These are phyloP conservation scores for Boletellus ananas DNA, from an alignment of 768 basidiomycete genomes.

Conservation along the genomic window DNA sequence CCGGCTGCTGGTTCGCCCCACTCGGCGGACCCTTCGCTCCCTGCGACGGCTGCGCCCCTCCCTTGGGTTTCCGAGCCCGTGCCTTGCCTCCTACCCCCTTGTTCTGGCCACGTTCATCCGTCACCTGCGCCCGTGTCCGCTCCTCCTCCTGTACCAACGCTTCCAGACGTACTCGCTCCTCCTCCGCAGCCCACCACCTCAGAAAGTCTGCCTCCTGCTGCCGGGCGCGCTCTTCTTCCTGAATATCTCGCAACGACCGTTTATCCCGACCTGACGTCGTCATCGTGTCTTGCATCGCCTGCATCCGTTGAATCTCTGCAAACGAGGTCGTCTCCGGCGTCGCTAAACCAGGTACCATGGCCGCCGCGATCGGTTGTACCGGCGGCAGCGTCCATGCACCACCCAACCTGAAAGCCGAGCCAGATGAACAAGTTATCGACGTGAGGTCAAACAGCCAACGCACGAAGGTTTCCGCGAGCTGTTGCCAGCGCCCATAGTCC, in stretches of 20 bases:
- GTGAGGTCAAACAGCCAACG: constrained; percentile 21
- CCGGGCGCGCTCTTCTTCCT: constrained; percentile 71
- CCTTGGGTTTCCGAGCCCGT: constrained; percentile 9
- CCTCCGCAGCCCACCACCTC: constrained; percentile 87
- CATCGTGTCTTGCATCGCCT: constrained; percentile 50
- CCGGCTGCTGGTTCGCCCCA: neutral
- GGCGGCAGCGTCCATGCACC: constrained; percentile 65
- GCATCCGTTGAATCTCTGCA: constrained; percentile 78
- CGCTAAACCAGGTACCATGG: constrained; percentile 21
- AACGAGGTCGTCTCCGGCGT: constrained; percentile 45
- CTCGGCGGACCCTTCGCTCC: neutral
- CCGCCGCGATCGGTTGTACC: constrained; percentile 42
- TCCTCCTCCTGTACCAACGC: constrained; percentile 16
- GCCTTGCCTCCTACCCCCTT: constrained; percentile 6
- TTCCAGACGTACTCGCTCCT: constrained; percentile 61
- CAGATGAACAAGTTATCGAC: neutral
- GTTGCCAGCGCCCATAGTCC: constrained; percentile 16
- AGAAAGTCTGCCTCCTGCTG: constrained; percentile 77
- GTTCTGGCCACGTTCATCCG: neutral
- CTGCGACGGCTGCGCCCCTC: neutral
- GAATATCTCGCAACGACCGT: constrained; percentile 75
- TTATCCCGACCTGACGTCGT: constrained; percentile 44
- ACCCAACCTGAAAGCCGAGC: constrained; percentile 18
- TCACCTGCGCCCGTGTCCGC: neutral
- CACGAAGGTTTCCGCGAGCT: constrained; percentile 47